phyloP scores from a whole-genome alignment of 805 yeast genomes.

The Starmerella scarabaei region DNA sequence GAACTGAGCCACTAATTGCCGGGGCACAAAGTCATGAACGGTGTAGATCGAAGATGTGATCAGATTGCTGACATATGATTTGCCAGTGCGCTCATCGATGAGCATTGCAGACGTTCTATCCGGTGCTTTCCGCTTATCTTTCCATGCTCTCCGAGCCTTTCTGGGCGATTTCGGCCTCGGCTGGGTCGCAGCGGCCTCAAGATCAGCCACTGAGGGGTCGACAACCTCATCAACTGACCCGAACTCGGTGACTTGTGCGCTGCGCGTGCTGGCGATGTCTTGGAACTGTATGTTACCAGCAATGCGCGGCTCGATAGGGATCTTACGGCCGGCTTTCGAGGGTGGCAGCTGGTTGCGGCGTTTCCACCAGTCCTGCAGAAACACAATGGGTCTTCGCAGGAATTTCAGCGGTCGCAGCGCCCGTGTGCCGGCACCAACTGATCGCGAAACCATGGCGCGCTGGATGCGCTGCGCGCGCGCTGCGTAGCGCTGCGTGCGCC shows the following conservation, averaged over 20 bases:
- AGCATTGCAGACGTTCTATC: no score
- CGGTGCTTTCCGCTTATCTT: conserved; percentile 9
- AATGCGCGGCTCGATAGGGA: conserved; percentile 22
- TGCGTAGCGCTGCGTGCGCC: neutral
- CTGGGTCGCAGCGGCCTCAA: neutral
- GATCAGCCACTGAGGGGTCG: neutral
- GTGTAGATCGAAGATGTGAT: conserved; percentile 85
- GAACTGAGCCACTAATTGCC: conserved; percentile 81
- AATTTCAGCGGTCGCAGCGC: conserved; percentile 8
- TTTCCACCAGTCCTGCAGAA: conserved; percentile 12
- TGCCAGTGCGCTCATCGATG: conserved; percentile 57
- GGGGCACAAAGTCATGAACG: conserved; percentile 66
- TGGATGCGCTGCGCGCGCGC: neutral
- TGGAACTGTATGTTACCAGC: neutral
- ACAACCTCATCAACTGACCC: neutral
- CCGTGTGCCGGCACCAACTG: conserved; percentile 2
- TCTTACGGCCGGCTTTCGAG: conserved; percentile 55
- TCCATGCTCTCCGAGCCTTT: conserved; percentile 13
- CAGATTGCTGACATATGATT: conserved; percentile 49
- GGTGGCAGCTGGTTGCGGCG: conserved; percentile 29
- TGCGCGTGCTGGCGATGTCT: neutral
- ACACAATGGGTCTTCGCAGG: conserved; percentile 7
- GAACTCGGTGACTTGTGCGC: neutral
- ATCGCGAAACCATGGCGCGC: neutral
- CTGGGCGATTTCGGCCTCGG: no score